phyloP scores from a whole-genome alignment of 2,329 filamentous ascomycete species.

The Chaetomium sp. region DNA sequence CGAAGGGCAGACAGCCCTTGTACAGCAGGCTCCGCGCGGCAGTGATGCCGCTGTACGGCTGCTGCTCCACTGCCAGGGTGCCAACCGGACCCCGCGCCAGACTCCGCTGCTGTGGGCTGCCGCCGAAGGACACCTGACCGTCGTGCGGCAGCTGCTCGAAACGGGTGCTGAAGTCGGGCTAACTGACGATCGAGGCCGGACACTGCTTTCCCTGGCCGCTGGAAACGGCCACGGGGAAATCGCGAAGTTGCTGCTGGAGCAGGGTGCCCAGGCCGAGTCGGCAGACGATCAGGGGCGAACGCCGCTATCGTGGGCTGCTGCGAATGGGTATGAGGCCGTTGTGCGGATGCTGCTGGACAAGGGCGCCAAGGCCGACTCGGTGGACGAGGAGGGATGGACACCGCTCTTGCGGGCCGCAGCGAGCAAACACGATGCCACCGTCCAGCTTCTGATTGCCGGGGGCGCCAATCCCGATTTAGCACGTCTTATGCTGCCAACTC shows the following conservation, averaged over 20 bases:
- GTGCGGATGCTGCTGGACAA: not conserved
- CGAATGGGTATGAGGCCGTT: not conserved
- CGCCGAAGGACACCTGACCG: too few relatives aligned
- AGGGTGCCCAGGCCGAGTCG: not conserved
- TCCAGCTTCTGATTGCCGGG: not conserved
- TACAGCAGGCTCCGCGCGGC: not conserved
- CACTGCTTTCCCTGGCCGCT: too few relatives aligned
- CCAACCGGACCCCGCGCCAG: too few relatives aligned
- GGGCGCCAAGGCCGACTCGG: not conserved
- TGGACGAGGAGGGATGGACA: not conserved
- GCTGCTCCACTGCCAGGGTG: not conserved
- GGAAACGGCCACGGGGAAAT: too few relatives aligned
- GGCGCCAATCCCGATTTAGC: not conserved
- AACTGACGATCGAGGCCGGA: too few relatives aligned
- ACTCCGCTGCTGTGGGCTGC: too few relatives aligned
- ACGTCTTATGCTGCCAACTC: too few relatives aligned
- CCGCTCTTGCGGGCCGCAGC: not conserved
- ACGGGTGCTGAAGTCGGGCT: too few relatives aligned
- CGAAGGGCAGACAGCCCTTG: not conserved
- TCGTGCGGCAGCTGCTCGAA: too few relatives aligned
- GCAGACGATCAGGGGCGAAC: not conserved
- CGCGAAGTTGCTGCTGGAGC: too few relatives aligned
- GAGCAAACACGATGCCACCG: not conserved
- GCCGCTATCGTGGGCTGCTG: not conserved
- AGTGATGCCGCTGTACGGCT: not conserved